phyloP scores from a whole-genome alignment of 768 basidiomycete species.

The Pleurotus cornucopiae region DNA sequence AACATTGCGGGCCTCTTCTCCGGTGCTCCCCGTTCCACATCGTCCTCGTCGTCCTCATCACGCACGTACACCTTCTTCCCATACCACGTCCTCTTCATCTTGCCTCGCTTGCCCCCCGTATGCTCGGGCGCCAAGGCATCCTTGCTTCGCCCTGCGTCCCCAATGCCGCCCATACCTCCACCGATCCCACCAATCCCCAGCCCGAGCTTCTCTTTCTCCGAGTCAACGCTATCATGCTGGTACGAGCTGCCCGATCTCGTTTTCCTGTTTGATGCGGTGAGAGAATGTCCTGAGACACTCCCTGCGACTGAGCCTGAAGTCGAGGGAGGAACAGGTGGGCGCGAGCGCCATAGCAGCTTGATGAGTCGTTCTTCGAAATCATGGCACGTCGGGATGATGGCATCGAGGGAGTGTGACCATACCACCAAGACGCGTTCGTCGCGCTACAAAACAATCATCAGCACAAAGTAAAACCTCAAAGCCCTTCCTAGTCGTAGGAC shows the following conservation, averaged over 20 bases:
- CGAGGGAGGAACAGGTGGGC: slow-evolving; percentile 29
- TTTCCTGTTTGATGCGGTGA: slow-evolving; percentile 14
- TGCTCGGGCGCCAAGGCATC: slow-evolving; percentile 1
- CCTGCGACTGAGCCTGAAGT: slow-evolving; percentile 16
- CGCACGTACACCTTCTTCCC: slow-evolving; percentile 43
- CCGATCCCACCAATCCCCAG: neutral
- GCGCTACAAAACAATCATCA: slow-evolving; percentile 36
- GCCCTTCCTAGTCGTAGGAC: slow-evolving; percentile 20
- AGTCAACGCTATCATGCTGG: neutral
- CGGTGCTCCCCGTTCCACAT: slow-evolving; percentile 21
- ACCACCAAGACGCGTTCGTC: slow-evolving; percentile 83
- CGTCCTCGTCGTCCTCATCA: slow-evolving; percentile 15
- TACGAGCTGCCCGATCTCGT: slow-evolving; percentile 24
- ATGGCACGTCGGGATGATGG: slow-evolving; percentile 66
- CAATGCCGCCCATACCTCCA: neutral
- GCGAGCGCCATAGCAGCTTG: slow-evolving; percentile 70
- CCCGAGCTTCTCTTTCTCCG: slow-evolving; percentile 2
- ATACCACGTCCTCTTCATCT: slow-evolving; percentile 54
- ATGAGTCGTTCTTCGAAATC: slow-evolving; percentile 80
- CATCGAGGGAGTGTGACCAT: slow-evolving; percentile 79
- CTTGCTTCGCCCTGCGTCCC: neutral
- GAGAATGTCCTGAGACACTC: slow-evolving; percentile 24
- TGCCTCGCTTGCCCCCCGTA: slow-evolving; percentile 11
- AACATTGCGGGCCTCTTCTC: slow-evolving; percentile 30
- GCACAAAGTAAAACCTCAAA: neutral